Conservation (phyloP, 1,139 yeast species). For the Dujonia santamariae region DNA sequence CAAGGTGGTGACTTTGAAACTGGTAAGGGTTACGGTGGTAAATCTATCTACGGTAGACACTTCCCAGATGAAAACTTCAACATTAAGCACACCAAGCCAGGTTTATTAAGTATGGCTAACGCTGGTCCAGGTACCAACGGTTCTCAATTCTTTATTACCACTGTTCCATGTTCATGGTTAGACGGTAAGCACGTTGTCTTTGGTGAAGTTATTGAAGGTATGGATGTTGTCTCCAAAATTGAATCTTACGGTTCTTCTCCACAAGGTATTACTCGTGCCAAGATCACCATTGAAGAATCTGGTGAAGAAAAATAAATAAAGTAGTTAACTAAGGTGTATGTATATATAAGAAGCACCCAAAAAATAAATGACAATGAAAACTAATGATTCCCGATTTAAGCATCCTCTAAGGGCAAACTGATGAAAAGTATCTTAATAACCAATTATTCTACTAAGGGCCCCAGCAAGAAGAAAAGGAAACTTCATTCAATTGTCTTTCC, state of each 20-base stretch:
- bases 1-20: conserved; percentile 45
- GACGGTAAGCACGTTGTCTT: conserved; percentile 43
- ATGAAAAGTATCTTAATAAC: too few species aligned
- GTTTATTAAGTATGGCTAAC: conserved; percentile 42
- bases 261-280: conserved; percentile 23
- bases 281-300: conserved; percentile 37
- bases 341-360: not conserved
- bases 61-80: conserved; percentile 38
- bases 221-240: conserved; percentile 36
- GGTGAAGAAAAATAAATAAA: conserved; percentile 31
- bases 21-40: conserved; percentile 41
- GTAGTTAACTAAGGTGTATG: too few species aligned
- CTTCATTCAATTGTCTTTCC: too few species aligned
- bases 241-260: conserved; percentile 31
- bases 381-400: too few species aligned
- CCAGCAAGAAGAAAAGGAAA: too few species aligned
- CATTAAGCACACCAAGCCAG: conserved; percentile 32
- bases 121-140: conserved; percentile 45
- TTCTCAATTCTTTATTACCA: conserved; percentile 41
- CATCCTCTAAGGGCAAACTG: too few species aligned
- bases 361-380: too few species aligned
- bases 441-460: too few species aligned
- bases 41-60: conserved; percentile 36
- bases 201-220: conserved; percentile 41
- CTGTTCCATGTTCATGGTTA: conserved; percentile 43